Percentiles rank a stretch among this genome's conserved stretches.
Conservation (phyloP, 179 eudicot species). For the Beta lomatogona region DNA sequence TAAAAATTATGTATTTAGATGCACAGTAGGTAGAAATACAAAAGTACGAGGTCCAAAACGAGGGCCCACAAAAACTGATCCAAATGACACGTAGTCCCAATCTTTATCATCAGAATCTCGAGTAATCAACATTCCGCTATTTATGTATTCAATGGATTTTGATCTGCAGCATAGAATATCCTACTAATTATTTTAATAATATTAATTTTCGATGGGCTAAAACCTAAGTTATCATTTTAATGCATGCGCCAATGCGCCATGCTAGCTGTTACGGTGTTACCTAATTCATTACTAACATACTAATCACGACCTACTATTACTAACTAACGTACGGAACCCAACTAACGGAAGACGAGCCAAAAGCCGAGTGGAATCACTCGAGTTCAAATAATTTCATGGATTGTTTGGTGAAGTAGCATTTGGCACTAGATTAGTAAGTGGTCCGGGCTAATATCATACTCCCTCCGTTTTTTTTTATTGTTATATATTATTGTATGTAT, state of each 20-base stretch:
- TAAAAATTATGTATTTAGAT: too few species aligned
- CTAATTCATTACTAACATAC: neutral
- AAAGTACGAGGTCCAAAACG: neutral
- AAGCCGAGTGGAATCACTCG: too few species aligned
- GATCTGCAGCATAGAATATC: neutral
- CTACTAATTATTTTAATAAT: neutral
- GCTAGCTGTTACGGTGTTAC: neutral
- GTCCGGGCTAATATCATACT: too few species aligned
- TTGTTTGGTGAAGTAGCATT: too few species aligned
- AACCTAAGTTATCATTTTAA: neutral
- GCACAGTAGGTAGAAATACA: too few species aligned
- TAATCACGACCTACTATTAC: neutral
- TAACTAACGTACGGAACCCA: constrained; percentile 15
- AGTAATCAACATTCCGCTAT: neutral
- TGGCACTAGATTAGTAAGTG: too few species aligned
- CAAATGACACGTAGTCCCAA: neutral
- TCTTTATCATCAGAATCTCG: constrained; percentile 6
- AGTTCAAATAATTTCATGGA: too few species aligned
- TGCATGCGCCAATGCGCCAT: neutral
- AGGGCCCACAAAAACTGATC: neutral
- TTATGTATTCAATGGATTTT: neutral
- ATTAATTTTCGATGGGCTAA: neutral
- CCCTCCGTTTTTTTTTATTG: too few species aligned
- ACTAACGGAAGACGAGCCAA: neutral
- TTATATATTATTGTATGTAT: too few species aligned